Evolutionary conservation across 208 protist genomes (phyloP), one percentile per base, ranked within the genome.

Genomic region (Herpetomonas muscarum): DNA sequence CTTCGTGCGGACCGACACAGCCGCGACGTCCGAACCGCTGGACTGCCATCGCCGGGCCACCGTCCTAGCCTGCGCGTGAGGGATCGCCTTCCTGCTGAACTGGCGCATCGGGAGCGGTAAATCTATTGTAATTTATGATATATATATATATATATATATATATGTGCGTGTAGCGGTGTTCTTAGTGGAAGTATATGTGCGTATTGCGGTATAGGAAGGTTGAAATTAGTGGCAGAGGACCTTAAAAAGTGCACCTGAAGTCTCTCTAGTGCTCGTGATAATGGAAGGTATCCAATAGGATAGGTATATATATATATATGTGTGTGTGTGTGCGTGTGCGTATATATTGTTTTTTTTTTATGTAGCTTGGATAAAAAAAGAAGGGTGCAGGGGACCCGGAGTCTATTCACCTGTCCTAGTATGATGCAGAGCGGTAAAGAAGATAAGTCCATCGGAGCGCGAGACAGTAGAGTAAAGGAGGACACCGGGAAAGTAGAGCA

Each of bases 1-100:
- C 19, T 76, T 76, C 2, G 84, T 67, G 37, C 81, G 84, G 41
- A 94, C 71, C 2, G 57, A 72, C 17, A 73, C 46, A 3, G 53
- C 54, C 28, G 42, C 58, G 50, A 29, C 22, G 21, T 30, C 34
- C 46, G 51, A 32, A 15, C 30, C 22, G 46, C 26, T 15, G 56
- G 28, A 2, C 48, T 36, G 24, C 63, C 42, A 19, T 52, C 67
- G 21, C 51, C 12, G 29, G 44, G 58, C 41, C 67, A 50, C 58
- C 52, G 61, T 10, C 25, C 17, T 1, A 53, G 54, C 19, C n/a
- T n/a, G n/a, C n/a, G n/a, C n/a, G n/a, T n/a, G n/a, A n/a, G n/a
- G n/a, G n/a, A n/a, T n/a, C n/a, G n/a, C n/a, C n/a, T n/a, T n/a
- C n/a, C n/a, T n/a, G n/a, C n/a, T n/a, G n/a, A n/a, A n/a, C n/a